Evolutionary conservation across 2,329 filamentous ascomycete species (phyloP), one percentile per base, ranked within the genome.

Genomic region (Cyphellophora attinorum): DNA sequence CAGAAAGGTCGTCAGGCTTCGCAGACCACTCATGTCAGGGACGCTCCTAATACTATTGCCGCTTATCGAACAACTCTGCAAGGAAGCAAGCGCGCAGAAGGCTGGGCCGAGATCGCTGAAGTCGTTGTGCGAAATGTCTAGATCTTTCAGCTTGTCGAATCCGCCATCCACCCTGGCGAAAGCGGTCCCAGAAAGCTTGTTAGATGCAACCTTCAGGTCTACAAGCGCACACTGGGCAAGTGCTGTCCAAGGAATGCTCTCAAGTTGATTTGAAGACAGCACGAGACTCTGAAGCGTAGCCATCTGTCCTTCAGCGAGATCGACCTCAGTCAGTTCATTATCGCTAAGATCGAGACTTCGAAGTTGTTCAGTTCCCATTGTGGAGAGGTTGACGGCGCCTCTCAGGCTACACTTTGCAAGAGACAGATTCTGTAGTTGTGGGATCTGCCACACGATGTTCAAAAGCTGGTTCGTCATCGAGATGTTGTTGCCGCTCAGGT

Each of bases 401-500:
- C 74, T 72, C 5, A 94, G 61, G 11, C 74, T 65, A 49, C 94
- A 94, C 37, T 83, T 79, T 6, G 80, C 81, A 5, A 98, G 66
- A 51, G 81, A 89, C 11, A 98, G 64, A 49, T 95, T 86, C 19
- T 79, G 74, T 2, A 98, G 62, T 2, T 74, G 71, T 1, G 62
- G 59, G 35, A 95, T 79, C 50, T 91, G 79, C 11, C 76, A 70
- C 19, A 96, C 74, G 1, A 84, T 67, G 14, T 85, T 74, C 4
- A 95, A 64, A 30, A 74, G 74, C 33, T 76, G 70, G 51, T 84
- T 85, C 2, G 72, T 70, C n/a, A n/a, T n/a, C n/a, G n/a, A 8
- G 16, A 98, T 72, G 37, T 79, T 76, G 51, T 96, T 96, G 35
- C 84, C 79, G 5, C 85, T 83, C 51, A 98, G 57, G 48, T 96